Conservation (phyloP, 1,139 yeast genomes). For the Scheffersomyces quercinus region DNA sequence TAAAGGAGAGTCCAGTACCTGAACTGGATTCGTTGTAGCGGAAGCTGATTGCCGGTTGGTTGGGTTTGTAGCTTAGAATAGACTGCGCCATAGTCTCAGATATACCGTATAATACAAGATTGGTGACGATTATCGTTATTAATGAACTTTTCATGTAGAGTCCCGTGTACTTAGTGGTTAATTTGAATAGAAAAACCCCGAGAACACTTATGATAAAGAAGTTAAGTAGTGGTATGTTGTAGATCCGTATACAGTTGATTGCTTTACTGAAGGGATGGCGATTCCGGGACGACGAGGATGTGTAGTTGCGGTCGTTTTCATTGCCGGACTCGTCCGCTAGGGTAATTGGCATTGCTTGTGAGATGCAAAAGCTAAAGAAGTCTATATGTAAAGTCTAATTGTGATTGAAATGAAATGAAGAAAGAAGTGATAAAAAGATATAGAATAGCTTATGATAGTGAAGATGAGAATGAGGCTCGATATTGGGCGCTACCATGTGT, state of each 20-base stretch:
- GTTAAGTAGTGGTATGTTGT: constrained; percentile 54
- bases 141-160: constrained; percentile 68
- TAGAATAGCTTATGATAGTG: too few species aligned
- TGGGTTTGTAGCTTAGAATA: constrained; percentile 38
- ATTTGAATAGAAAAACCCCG: constrained; percentile 48
- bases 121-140: constrained; percentile 79
- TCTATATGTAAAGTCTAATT: neutral
- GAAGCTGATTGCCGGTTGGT: constrained; percentile 24
- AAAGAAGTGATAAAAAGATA: too few species aligned
- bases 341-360: constrained; percentile 23
- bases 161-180: constrained; percentile 60
- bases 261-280: constrained; percentile 21
- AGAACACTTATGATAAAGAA: constrained; percentile 51
- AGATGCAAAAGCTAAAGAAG: too few species aligned
- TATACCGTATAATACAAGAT: constrained; percentile 77
- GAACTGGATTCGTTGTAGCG: constrained; percentile 16
- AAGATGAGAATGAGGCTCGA: too few species aligned
- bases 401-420: neutral
- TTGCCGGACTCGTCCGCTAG: constrained; percentile 15
- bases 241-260: constrained; percentile 35
- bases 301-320: neutral
- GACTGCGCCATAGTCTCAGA: constrained; percentile 91
- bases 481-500: too few species aligned
- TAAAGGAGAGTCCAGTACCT: constrained; percentile 10
- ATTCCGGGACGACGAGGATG: neutral